These are phyloP conservation scores for Aspergillus cristatus DNA, from an alignment of 495 filamentous ascomycete species.

Conservation along the genomic window DNA sequence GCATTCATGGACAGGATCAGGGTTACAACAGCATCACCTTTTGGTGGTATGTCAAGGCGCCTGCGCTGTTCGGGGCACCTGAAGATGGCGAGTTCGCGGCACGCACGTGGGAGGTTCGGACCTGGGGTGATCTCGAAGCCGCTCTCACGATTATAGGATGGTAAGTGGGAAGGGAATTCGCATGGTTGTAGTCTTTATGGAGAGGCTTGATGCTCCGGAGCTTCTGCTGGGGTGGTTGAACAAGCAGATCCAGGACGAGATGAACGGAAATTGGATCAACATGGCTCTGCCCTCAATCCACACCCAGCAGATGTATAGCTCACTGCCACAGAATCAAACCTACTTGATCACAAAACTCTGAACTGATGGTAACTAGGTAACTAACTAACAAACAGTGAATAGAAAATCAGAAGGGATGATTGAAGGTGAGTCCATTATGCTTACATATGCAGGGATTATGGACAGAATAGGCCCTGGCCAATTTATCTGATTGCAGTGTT, in stretches of 20 bases:
- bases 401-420: too few species aligned
- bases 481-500: too few species aligned
- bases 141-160: constrained; percentile 13
- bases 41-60: constrained; percentile 47
- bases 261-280: too few species aligned
- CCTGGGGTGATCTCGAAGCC: constrained; percentile 12
- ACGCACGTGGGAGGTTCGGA: constrained; percentile 1
- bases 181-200: constrained; percentile 27
- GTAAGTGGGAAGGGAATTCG: constrained; percentile 23
- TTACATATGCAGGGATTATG: too few species aligned
- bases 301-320: too few species aligned
- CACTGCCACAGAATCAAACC: too few species aligned
- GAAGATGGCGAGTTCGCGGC: constrained; percentile 5
- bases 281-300: too few species aligned
- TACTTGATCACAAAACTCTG: too few species aligned
- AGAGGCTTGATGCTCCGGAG: constrained; percentile 17
- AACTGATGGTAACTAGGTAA: too few species aligned
- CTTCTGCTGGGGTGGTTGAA: constrained; percentile 7
- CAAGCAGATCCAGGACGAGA: constrained; percentile 5
- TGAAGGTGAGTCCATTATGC: too few species aligned
- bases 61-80: constrained; percentile 23
- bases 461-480: too few species aligned
- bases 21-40: constrained; percentile 58
- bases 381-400: too few species aligned
- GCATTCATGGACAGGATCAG: constrained; percentile 58